Conservation (phyloP, 495 filamentous ascomycete genomes). For the Aspergillus hancockii region DNA sequence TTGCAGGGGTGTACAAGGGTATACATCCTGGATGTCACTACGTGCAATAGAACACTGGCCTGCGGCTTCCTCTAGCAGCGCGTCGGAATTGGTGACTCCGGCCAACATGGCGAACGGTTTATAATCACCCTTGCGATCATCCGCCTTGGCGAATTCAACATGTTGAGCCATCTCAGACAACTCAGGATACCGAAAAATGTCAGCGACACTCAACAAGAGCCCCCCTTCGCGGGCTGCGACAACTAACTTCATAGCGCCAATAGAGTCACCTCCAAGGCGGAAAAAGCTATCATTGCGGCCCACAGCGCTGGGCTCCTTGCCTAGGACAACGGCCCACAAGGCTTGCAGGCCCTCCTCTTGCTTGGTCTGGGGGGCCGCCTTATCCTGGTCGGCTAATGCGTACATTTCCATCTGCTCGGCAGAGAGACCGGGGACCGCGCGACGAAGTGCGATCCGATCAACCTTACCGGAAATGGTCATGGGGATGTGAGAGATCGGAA, state of each 20-base stretch:
- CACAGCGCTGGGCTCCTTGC: constrained; percentile 18
- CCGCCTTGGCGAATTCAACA: background rate
- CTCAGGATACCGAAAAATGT: constrained; percentile 35
- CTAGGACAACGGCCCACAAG: constrained; percentile 35
- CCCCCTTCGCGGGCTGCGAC: constrained; percentile 33
- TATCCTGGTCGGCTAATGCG: background rate
- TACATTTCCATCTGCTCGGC: constrained; percentile 10
- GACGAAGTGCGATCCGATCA: constrained; percentile 28
- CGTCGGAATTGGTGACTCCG: constrained; percentile 17
- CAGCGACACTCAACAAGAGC: constrained; percentile 41
- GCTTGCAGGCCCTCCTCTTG: constrained; percentile 29
- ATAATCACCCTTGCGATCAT: background rate
- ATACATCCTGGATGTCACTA: constrained; percentile 30
- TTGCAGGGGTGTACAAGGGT: constrained; percentile 56
- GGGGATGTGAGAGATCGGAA: constrained; percentile 37
- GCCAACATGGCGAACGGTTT: constrained; percentile 3
- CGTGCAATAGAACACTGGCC: background rate
- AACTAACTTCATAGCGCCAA: constrained; percentile 50
- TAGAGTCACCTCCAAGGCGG: constrained; percentile 51
- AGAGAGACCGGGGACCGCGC: constrained; percentile 1
- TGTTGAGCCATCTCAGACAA: constrained; percentile 10
- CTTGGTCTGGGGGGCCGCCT: constrained; percentile 10
- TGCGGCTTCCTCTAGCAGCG: background rate
- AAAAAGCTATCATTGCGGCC: constrained; percentile 46
- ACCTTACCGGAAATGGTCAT: constrained; percentile 36